Conservation (phyloP, 2,329 filamentous ascomycete species). For the Fusarium stilboides region DNA sequence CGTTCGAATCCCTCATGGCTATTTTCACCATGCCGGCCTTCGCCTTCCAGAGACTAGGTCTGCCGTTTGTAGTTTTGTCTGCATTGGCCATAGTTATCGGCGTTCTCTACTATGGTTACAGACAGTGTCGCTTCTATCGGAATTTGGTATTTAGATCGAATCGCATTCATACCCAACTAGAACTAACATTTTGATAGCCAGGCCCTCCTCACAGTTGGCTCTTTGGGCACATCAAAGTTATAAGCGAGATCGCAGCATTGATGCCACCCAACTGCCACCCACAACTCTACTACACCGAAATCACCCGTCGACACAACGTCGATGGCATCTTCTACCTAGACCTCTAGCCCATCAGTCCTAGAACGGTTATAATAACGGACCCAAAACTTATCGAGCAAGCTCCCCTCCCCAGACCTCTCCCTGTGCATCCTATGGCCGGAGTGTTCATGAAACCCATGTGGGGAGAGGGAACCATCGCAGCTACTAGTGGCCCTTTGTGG, state of each 20-base stretch:
- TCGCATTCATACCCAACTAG: too few species aligned
- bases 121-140: constrained; percentile 23
- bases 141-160: too few species aligned
- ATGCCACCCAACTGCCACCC: constrained; percentile 31
- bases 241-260: constrained; percentile 9
- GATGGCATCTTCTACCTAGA: constrained; percentile 33
- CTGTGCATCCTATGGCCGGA: constrained; percentile 8
- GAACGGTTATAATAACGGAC: not conserved
- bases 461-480: constrained; percentile 1
- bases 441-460: constrained; percentile 8
- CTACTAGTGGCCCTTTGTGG: constrained; percentile 6
- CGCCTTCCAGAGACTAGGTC: not conserved
- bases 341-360: constrained; percentile 24
- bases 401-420: constrained; percentile 1
- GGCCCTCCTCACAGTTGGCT: constrained; percentile 36
- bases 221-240: constrained; percentile 20
- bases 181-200: too few species aligned
- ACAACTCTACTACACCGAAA: constrained; percentile 27
- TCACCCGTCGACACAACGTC: constrained; percentile 11
- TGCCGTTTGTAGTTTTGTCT: not conserved
- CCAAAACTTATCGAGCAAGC: constrained; percentile 23
- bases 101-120: constrained; percentile 12
- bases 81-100: not conserved
- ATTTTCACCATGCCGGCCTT: not conserved
- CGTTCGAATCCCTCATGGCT: not conserved